phyloP scores from a whole-genome alignment of 306 rosid species.

The Vigna angularis region DNA sequence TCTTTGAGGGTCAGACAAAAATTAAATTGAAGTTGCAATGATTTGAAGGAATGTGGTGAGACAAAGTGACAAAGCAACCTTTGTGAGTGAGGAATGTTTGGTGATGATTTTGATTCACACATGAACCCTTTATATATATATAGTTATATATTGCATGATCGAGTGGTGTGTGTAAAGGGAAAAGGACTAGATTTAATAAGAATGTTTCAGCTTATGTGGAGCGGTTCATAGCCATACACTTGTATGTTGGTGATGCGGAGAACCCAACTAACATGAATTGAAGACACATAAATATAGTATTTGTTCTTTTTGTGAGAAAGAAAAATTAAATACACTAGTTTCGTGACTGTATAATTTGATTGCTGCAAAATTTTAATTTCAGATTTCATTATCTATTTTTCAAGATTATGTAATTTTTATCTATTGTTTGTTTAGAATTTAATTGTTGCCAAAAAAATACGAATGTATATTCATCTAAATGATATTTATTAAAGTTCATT shows the following conservation, averaged over 20 bases:
- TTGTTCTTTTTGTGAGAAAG: neutral
- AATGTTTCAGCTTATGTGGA: constrained; percentile 50
- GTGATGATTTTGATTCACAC: constrained; percentile 54
- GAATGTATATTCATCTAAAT: too few relatives aligned
- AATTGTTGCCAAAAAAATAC: too few relatives aligned
- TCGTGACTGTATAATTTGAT: too few relatives aligned
- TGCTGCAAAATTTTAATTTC: too few relatives aligned
- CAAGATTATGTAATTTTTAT: too few relatives aligned
- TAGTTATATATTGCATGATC: constrained; percentile 19
- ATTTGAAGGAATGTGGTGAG: constrained; percentile 48
- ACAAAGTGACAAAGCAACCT: constrained; percentile 61
- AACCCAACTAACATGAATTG: constrained; percentile 15
- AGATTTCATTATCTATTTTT: too few relatives aligned
- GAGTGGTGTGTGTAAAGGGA: constrained; percentile 38
- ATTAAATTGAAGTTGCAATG: constrained; percentile 44
- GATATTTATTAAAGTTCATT: too few relatives aligned
- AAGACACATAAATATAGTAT: neutral
- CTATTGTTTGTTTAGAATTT: too few relatives aligned
- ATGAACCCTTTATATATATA: constrained; percentile 39
- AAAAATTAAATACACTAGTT: too few relatives aligned
- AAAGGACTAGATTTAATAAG: constrained; percentile 25
- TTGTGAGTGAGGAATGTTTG: constrained; percentile 51
- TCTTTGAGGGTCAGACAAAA: constrained; percentile 30
- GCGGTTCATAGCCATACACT: constrained; percentile 54
- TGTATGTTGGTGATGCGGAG: constrained; percentile 37